These are phyloP conservation scores for Albifimbria verrucaria DNA, from an alignment of 2,329 filamentous ascomycete genomes.

Conservation along the genomic window DNA sequence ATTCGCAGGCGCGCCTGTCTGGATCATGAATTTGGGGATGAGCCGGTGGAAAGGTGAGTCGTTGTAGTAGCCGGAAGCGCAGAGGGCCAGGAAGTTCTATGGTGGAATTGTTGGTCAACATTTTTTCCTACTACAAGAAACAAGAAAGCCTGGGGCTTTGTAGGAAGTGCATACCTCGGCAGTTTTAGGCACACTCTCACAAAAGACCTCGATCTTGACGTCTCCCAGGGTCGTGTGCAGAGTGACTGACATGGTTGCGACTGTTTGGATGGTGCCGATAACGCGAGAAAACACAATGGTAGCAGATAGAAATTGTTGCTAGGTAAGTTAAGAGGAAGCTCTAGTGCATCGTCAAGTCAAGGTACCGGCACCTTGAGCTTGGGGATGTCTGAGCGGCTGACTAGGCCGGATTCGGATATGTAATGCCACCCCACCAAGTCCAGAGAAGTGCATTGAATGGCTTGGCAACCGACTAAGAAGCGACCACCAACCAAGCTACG, in stretches of 20 bases:
- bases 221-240: slow-evolving; percentile 87
- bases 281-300: too few species aligned
- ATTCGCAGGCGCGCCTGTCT: slow-evolving; percentile 64
- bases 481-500: too few species aligned
- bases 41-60: slow-evolving; percentile 74
- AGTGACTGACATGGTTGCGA: slow-evolving; percentile 56
- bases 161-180: slow-evolving; percentile 59
- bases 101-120: slow-evolving; percentile 3
- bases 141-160: neutral
- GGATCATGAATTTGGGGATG: slow-evolving; percentile 78
- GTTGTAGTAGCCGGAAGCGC: slow-evolving; percentile 75
- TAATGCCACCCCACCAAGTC: too few species aligned
- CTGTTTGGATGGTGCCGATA: neutral
- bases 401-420: too few species aligned
- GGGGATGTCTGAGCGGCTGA: too few species aligned
- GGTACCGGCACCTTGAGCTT: too few species aligned
- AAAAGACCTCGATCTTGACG: slow-evolving; percentile 95
- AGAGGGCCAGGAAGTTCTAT: slow-evolving; percentile 84
- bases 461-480: too few species aligned
- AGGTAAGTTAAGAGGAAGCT: too few species aligned
- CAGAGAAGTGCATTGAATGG: too few species aligned
- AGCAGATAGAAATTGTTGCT: too few species aligned
- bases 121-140: too few species aligned
- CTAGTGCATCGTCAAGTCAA: too few species aligned
- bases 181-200: slow-evolving; percentile 89